Evolutionary conservation across 179 eudicot species (phyloP).

Genomic region (Heliamphora pulchella): DNA sequence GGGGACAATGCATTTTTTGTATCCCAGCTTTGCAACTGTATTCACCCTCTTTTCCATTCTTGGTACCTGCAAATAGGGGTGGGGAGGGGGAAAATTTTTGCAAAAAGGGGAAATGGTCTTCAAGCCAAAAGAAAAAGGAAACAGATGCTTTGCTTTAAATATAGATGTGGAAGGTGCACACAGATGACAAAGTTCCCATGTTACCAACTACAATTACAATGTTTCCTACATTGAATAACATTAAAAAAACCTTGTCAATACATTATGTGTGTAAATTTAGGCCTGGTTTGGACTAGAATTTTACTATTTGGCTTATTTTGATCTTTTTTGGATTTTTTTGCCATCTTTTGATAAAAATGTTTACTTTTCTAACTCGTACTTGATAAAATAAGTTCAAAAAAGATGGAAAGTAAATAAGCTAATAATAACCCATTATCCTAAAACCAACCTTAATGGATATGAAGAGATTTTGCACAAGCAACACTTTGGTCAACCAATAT

Average conservation of each 20-base stretch:
- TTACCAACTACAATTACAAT: not conserved
- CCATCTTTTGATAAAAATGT: too few species aligned
- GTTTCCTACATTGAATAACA: not conserved
- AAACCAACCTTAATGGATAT: not conserved
- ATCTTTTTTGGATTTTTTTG: too few species aligned
- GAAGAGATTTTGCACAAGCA: not conserved
- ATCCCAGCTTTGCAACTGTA: slow-evolving; percentile 80
- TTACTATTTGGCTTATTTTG: too few species aligned
- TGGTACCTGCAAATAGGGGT: slow-evolving; percentile 46
- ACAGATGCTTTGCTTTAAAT: not conserved
- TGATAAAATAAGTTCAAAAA: too few species aligned
- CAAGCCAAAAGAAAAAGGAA: not conserved
- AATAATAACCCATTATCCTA: too few species aligned
- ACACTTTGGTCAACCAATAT: not conserved
- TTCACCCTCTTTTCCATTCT: slow-evolving; percentile 79
- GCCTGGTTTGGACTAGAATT: too few species aligned
- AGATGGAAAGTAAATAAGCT: too few species aligned
- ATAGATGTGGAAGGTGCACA: not conserved
- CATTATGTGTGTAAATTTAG: not conserved
- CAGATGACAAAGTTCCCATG: not conserved
- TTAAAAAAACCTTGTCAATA: not conserved
- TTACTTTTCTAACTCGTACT: too few species aligned
- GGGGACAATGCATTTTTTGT: slow-evolving; percentile 69
- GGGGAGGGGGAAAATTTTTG: too few species aligned
- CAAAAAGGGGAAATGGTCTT: not conserved